Percentiles rank a stretch among this genome's conserved stretches.
Conservation (phyloP, 139 green algal genomes). For the Chlamydomonas eustigma region DNA sequence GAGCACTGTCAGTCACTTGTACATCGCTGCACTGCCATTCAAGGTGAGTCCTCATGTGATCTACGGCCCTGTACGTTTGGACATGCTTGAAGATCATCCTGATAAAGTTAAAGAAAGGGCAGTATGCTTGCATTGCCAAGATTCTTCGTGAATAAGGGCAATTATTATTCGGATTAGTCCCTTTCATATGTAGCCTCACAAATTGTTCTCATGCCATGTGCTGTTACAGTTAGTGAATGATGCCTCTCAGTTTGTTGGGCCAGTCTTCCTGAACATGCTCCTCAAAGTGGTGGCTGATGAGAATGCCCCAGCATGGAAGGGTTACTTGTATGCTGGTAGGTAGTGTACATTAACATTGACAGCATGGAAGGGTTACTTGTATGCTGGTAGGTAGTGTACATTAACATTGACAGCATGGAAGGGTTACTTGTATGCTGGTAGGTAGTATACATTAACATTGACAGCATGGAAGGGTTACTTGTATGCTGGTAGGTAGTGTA, state of each 20-base stretch:
- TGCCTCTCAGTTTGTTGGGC: conserved; percentile 52
- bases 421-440: too few species aligned
- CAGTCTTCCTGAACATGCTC: conserved; percentile 59
- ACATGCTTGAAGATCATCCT: too few species aligned
- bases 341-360: too few species aligned
- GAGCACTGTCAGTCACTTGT: conserved; percentile 16
- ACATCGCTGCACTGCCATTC: conserved; percentile 49
- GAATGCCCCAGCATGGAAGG: conserved; percentile 10
- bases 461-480: conserved; percentile 24
- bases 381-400: too few species aligned
- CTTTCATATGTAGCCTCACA: too few species aligned
- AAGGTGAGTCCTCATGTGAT: conserved; percentile 37
- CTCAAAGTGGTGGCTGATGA: conserved; percentile 34
- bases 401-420: too few species aligned
- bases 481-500: too few species aligned
- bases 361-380: too few species aligned
- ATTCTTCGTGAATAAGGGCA: neutral
- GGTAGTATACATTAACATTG: too few species aligned
- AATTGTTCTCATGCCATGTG: too few species aligned
- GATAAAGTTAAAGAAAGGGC: neutral
- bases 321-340: conserved; percentile 25
- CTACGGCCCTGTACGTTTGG: too few species aligned
- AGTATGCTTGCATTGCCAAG: neutral
- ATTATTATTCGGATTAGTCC: neutral
- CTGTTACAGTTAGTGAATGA: conserved; percentile 25